phyloP scores from a whole-genome alignment of 495 filamentous ascomycete genomes.

The Ramalina intermedia region DNA sequence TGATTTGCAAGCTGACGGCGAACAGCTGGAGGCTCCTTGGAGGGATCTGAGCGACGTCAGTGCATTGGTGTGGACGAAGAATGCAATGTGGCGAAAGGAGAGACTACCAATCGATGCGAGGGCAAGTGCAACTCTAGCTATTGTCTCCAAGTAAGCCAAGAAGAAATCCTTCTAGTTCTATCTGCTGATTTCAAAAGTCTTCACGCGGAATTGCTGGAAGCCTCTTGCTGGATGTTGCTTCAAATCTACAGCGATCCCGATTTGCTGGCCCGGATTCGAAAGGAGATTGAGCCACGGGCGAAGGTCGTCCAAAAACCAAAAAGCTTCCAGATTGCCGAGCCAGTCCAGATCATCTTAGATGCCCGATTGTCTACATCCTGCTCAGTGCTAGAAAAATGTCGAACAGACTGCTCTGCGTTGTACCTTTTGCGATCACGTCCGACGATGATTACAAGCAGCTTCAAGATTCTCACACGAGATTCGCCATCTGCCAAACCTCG shows the following conservation, averaged over 20 bases:
- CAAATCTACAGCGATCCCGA: conserved; percentile 34
- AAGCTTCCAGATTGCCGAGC: conserved; percentile 39
- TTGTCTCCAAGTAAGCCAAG: conserved; percentile 31
- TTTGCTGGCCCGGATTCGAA: conserved; percentile 33
- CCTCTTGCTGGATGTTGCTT: conserved; percentile 41
- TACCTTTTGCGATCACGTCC: too few species aligned
- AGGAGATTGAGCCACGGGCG: conserved; percentile 36
- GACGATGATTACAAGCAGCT: too few species aligned
- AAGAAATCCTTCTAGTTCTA: neutral
- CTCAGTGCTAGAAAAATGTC: conserved; percentile 23
- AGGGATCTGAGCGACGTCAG: conserved; percentile 41
- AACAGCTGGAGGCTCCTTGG: conserved; percentile 31
- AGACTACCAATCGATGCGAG: conserved; percentile 21
- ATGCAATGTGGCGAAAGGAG: conserved; percentile 23
- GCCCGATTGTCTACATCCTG: conserved; percentile 31
- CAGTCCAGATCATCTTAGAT: conserved; percentile 35
- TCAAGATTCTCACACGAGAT: too few species aligned
- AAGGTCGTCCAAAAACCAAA: conserved; percentile 29
- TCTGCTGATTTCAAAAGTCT: neutral
- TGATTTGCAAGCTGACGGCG: conserved; percentile 28
- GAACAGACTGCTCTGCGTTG: neutral
- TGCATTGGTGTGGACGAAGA: conserved; percentile 30
- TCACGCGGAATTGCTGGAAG: neutral
- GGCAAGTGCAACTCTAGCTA: conserved; percentile 24
- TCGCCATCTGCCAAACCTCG: too few species aligned